Evolutionary conservation across 1,284 basidiomycete species (phyloP).

Genomic region (Cryptococcus hybrid): DNA sequence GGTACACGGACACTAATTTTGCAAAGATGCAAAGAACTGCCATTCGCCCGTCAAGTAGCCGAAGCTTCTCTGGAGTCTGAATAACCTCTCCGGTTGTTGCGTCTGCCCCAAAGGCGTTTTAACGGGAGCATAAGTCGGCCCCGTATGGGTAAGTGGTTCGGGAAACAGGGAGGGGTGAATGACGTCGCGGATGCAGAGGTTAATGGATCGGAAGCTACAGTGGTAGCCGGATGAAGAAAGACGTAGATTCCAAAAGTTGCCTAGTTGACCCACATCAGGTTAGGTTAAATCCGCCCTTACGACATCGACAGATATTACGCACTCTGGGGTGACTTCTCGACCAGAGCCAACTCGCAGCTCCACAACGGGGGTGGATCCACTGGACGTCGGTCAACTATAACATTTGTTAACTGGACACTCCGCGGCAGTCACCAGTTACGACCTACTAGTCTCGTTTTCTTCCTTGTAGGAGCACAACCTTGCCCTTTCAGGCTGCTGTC

Average conservation of each 20-base stretch:
- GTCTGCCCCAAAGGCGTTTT: slow-evolving; percentile 43
- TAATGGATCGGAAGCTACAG: slow-evolving; percentile 13
- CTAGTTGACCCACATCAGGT: slow-evolving; percentile 9
- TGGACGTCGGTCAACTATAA: slow-evolving; percentile 45
- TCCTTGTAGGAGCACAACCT: slow-evolving; percentile 52
- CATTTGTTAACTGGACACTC: not conserved
- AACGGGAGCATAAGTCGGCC: slow-evolving; percentile 31
- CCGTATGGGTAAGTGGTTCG: not conserved
- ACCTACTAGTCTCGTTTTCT: slow-evolving; percentile 50
- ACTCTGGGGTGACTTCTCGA: slow-evolving; percentile 17
- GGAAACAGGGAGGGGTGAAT: slow-evolving; percentile 5
- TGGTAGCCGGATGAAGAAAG: slow-evolving; percentile 42
- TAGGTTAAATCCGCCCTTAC: not conserved
- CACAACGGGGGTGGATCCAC: slow-evolving; percentile 52
- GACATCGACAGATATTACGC: not conserved
- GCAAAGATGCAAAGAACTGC: slow-evolving; percentile 49
- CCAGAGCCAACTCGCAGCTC: slow-evolving; percentile 23
- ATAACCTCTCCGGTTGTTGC: slow-evolving; percentile 49
- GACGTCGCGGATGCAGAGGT: not conserved
- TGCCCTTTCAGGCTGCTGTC: slow-evolving; percentile 49
- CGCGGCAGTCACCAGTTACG: not conserved
- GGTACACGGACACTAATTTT: slow-evolving; percentile 48
- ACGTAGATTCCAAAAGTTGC: slow-evolving; percentile 33
- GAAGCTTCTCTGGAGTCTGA: slow-evolving; percentile 48
- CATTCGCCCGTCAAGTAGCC: slow-evolving; percentile 36